Evolutionary conservation across 208 protist genomes (phyloP), one percentile per base, ranked within the genome.

Genomic region (Trypanosoma mega): DNA sequence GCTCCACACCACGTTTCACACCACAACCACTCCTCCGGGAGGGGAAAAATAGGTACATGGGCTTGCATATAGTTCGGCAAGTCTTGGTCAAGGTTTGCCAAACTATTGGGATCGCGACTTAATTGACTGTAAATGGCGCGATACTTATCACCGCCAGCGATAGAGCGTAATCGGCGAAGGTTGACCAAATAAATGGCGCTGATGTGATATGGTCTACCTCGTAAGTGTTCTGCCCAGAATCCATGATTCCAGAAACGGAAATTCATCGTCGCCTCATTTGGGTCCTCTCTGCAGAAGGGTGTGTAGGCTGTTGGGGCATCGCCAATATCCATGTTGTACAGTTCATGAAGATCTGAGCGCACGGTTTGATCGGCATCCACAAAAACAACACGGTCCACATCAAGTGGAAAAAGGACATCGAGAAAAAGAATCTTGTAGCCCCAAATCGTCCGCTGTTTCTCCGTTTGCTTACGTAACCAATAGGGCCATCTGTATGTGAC

Each of bases 401-500:
- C 74, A 9, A 95, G 72, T 5, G 98, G 98, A 67, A 99, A 99
- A 6, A 99, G 62, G 2, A 99, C 98, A 76, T 99, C 99, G 1
- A 99, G 79, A 82, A 99, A 99, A 6, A 99, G 83, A 50, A 99
- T 98, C 77, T 99, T 99, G 82, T 99, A 98, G 14, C 81, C 98
- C 98, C 98, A 99, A 64, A 99, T 99, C 12, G 96, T 96, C 33
- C 99, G 86, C 73, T 98, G 93, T 89, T 99, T 99, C 47, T 98
- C 89, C 16, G 85, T 91, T 78, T 99, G 98, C 63, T 74, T 71
- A 45, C 80, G 68, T 33, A 99, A 76, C 96, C 97, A 99, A 53
- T 56, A 78, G 46, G 98, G 98, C 98, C 98, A 99, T 63, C 98
- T 87, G 80, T 99, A 99, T 6, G 81, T 96, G 2, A 99, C 93